These are phyloP conservation scores for Fusarium poae DNA, from an alignment of 2,329 filamentous ascomycete species.

Conservation along the genomic window DNA sequence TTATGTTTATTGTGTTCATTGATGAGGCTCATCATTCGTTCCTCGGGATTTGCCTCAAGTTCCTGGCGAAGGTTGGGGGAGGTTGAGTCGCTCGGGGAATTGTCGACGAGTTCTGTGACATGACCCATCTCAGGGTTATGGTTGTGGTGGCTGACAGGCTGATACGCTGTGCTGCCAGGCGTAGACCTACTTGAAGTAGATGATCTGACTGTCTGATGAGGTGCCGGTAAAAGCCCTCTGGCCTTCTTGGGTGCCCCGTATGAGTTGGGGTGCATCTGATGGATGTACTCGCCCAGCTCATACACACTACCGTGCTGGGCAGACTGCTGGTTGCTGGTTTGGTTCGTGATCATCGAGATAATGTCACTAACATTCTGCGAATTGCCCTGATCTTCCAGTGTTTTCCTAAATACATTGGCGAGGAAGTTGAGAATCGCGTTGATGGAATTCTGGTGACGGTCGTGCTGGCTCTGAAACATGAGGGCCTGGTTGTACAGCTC, in stretches of 20 bases:
- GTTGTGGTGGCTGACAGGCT: constrained; percentile 50
- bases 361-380: constrained; percentile 85
- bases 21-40: constrained; percentile 75
- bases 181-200: constrained; percentile 30
- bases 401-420: constrained; percentile 95
- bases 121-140: constrained; percentile 64
- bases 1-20: constrained; percentile 72
- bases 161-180: constrained; percentile 41
- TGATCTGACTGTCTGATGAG: constrained; percentile 53
- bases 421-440: constrained; percentile 98
- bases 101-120: constrained; percentile 72
- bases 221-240: constrained; percentile 68
- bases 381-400: constrained; percentile 84
- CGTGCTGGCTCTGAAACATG: constrained; percentile 90
- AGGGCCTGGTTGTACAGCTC: constrained; percentile 89
- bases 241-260: constrained; percentile 61
- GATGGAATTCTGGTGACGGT: constrained; percentile 98
- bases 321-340: constrained; percentile 56
- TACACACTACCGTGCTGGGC: constrained; percentile 69
- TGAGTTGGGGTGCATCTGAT: constrained; percentile 58
- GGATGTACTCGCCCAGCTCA: constrained; percentile 71
- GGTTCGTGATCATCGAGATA: constrained; percentile 78
- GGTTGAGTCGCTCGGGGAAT: constrained; percentile 60
- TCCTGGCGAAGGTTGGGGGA: constrained; percentile 68
- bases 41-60: constrained; percentile 68